phyloP scores from a whole-genome alignment of 768 basidiomycete genomes.

The Pleurotus pulmonarius region DNA sequence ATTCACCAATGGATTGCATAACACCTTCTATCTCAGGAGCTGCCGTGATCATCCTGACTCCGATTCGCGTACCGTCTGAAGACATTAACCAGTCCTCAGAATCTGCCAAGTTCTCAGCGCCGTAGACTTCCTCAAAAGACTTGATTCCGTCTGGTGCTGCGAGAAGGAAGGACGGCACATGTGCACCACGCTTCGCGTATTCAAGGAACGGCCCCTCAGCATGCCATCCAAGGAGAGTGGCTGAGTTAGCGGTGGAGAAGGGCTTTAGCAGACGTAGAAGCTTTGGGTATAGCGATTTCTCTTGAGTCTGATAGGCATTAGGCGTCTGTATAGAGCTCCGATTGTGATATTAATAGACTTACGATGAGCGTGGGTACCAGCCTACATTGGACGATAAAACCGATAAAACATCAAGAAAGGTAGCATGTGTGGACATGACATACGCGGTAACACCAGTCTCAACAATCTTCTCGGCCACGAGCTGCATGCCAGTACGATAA shows the following conservation, averaged over 20 bases:
- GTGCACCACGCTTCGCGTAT: slow-evolving; percentile 78
- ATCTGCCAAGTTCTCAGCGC: slow-evolving; percentile 57
- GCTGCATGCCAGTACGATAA: slow-evolving; percentile 65
- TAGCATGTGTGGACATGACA: slow-evolving; percentile 22
- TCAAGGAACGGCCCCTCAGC: slow-evolving; percentile 90
- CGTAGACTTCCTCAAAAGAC: slow-evolving; percentile 75
- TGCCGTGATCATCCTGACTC: slow-evolving; percentile 78
- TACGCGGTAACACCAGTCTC: slow-evolving; percentile 90
- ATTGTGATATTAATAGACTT: slow-evolving; percentile 18
- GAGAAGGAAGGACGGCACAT: slow-evolving; percentile 63
- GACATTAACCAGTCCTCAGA: slow-evolving; percentile 67
- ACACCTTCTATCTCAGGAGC: slow-evolving; percentile 88
- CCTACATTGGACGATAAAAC: slow-evolving; percentile 23
- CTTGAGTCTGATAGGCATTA: slow-evolving; percentile 58
- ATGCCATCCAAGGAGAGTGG: slow-evolving; percentile 84
- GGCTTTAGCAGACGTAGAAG: slow-evolving; percentile 67
- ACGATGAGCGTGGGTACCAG: slow-evolving; percentile 73
- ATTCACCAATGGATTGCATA: slow-evolving; percentile 58
- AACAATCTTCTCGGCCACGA: slow-evolving; percentile 70
- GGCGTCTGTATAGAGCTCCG: background rate
- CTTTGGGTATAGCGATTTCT: slow-evolving; percentile 69
- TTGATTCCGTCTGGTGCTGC: slow-evolving; percentile 58
- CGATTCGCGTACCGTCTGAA: slow-evolving; percentile 38
- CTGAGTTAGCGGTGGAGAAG: slow-evolving; percentile 57
- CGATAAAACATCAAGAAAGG: slow-evolving; percentile 18